Percentiles rank a stretch among this genome's conserved stretches.
These are phyloP conservation scores for Salvia miltiorrhiza DNA, from an alignment of 257 asterid genomes.

Conservation along the genomic window DNA sequence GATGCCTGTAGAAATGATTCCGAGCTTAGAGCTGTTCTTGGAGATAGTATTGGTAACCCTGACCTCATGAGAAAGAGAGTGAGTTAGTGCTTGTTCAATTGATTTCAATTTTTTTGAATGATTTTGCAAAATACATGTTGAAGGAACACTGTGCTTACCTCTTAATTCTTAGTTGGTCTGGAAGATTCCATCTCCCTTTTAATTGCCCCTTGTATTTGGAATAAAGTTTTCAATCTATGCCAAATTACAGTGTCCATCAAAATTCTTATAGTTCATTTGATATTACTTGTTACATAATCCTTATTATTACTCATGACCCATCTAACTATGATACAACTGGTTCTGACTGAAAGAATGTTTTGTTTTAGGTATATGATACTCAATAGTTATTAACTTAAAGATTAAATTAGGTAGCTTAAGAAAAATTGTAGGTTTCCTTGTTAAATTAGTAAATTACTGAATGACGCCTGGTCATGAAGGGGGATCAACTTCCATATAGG, in stretches of 20 bases:
- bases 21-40: conserved; percentile 89
- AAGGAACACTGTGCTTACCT: not conserved
- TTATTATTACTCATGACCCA: not conserved
- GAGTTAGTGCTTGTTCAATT: conserved; percentile 15
- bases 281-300: not conserved
- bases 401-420: not conserved
- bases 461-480: not conserved
- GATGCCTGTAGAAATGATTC: conserved; percentile 82
- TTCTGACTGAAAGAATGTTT: not conserved
- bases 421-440: not conserved
- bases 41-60: conserved; percentile 92
- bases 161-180: not conserved
- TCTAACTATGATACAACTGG: not conserved
- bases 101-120: not conserved
- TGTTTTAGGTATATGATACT: not conserved
- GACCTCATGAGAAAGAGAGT: conserved; percentile 89
- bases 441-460: not conserved
- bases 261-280: not conserved
- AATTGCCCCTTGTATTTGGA: not conserved
- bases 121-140: not conserved
- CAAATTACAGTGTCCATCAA: not conserved
- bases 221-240: not conserved
- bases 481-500: not conserved
- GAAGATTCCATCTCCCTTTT: not conserved
- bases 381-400: not conserved